Evolutionary conservation across 768 basidiomycete genomes (phyloP).

Genomic region (Suillus subaureus): DNA sequence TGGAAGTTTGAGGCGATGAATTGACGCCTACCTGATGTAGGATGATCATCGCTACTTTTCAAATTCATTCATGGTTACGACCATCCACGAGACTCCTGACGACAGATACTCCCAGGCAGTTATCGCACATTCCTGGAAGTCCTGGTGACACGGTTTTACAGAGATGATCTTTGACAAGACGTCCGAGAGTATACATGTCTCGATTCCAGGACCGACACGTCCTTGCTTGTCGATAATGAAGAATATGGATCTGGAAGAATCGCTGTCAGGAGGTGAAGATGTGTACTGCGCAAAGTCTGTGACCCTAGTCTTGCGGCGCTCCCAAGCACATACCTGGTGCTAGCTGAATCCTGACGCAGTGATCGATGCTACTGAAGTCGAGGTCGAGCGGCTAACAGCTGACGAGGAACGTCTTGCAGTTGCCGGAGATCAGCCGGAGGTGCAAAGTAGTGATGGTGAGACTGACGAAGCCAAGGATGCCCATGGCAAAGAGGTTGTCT

Average conservation of each 20-base stretch:
- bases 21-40: too few relatives aligned
- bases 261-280: background rate
- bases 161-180: slow-evolving; percentile 51
- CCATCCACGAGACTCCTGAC: slow-evolving; percentile 31
- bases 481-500: too few relatives aligned
- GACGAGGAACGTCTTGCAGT: too few relatives aligned
- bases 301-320: background rate
- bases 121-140: slow-evolving; percentile 21
- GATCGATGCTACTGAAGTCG: too few relatives aligned
- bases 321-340: background rate
- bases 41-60: too few relatives aligned
- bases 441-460: too few relatives aligned
- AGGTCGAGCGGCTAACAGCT: too few relatives aligned
- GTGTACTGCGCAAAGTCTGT: background rate
- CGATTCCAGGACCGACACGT: slow-evolving; percentile 28
- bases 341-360: too few relatives aligned
- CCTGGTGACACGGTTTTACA: slow-evolving; percentile 15
- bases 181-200: slow-evolving; percentile 28
- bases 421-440: too few relatives aligned
- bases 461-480: too few relatives aligned
- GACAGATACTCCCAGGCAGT: slow-evolving; percentile 17
- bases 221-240: slow-evolving; percentile 24
- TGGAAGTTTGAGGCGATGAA: too few relatives aligned
- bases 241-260: background rate
- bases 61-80: too few relatives aligned